Evolutionary conservation across 768 basidiomycete genomes (phyloP).

Genomic region (Rhodosporidiobolus odoratus): DNA sequence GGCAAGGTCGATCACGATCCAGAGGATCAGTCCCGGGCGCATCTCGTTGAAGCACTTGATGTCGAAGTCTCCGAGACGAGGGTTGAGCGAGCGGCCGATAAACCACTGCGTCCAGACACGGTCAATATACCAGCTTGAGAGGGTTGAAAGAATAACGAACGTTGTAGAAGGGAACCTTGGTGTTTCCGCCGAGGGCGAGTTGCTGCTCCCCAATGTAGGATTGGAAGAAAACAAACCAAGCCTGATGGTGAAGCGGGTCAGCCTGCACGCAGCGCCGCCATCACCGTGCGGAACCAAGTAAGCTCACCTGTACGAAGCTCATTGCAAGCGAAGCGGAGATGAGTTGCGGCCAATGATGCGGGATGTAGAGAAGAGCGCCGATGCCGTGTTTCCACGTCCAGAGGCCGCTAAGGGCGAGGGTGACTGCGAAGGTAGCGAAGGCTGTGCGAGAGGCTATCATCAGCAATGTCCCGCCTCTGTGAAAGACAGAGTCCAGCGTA

Average conservation of each 20-base stretch:
- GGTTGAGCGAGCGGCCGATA: conserved; percentile 92
- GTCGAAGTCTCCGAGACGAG: conserved; percentile 69
- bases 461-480: not conserved
- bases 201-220: conserved; percentile 57
- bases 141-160: conserved; percentile 52
- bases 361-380: conserved; percentile 76
- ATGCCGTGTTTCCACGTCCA: conserved; percentile 69
- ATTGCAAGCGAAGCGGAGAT: conserved; percentile 74
- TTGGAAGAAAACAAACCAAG: conserved; percentile 60
- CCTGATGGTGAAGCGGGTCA: conserved; percentile 46
- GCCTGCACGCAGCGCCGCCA: too few relatives aligned
- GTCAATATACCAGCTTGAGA: not conserved
- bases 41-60: conserved; percentile 71
- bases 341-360: conserved; percentile 87
- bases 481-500: conserved; percentile 46
- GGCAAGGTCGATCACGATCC: conserved; percentile 82
- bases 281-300: too few relatives aligned
- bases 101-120: conserved; percentile 58
- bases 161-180: conserved; percentile 80
- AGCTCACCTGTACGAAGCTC: conserved; percentile 59
- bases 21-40: conserved; percentile 82
- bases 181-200: conserved; percentile 88
- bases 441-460: conserved; percentile 51
- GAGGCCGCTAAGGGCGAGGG: conserved; percentile 67
- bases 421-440: conserved; percentile 76